phyloP scores from a whole-genome alignment of 1,284 basidiomycete genomes.

The Afroboletus lepidellus region DNA sequence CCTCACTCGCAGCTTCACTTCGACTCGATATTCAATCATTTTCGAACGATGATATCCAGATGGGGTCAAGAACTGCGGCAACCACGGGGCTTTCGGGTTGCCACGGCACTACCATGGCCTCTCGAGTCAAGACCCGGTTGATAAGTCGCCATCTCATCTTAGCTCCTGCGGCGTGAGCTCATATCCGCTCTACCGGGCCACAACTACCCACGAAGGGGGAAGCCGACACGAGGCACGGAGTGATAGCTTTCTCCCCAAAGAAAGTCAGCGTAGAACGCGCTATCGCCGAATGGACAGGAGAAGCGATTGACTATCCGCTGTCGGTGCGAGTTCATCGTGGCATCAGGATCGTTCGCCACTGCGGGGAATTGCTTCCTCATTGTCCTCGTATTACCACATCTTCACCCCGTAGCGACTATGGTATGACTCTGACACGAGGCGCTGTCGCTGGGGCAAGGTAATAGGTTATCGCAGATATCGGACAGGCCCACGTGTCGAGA shows the following conservation, averaged over 20 bases:
- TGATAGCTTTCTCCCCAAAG: constrained; percentile 4
- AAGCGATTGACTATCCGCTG: constrained; percentile 19
- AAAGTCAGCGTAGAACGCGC: constrained; percentile 5
- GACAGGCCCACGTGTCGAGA: constrained; percentile 16
- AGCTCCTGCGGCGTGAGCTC: background rate
- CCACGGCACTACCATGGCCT: constrained; percentile 4
- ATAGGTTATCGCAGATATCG: constrained; percentile 11
- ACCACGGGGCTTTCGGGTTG: constrained; percentile 13
- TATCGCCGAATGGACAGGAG: constrained; percentile 19
- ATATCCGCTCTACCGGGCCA: constrained; percentile 11
- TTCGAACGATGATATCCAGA: background rate
- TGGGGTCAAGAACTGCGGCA: background rate
- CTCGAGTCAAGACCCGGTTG: constrained; percentile 10
- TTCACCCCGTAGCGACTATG: constrained; percentile 1
- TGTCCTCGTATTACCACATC: constrained; percentile 14
- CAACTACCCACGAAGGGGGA: constrained; percentile 11
- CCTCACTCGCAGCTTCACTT: constrained; percentile 3
- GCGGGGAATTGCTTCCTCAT: constrained; percentile 19
- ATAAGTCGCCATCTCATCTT: constrained; percentile 19
- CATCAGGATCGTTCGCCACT: constrained; percentile 9
- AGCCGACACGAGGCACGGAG: constrained; percentile 18
- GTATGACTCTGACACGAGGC: constrained; percentile 2
- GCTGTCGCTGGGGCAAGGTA: background rate
- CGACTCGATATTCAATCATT: constrained; percentile 4
- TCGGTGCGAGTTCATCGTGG: constrained; percentile 10